Evolutionary conservation across 768 basidiomycete genomes (phyloP), one percentile per base, ranked within the genome.

Genomic region (Lactarius vividus): DNA sequence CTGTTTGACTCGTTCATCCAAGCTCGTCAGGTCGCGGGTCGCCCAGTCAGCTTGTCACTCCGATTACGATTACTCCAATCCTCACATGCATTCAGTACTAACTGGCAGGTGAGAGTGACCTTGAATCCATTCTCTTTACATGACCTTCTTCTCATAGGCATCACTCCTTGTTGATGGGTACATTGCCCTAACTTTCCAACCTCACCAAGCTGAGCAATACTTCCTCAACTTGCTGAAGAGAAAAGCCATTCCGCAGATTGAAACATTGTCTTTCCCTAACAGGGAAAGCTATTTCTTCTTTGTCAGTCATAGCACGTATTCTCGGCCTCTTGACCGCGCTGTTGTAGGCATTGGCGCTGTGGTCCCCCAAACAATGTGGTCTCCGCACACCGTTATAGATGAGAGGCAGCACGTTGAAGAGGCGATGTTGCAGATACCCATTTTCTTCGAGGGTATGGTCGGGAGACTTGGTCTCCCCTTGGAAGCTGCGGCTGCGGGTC

Each of bases 401-500:
- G 11, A 6, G 49, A 57, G 15, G n/a, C 53, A 54, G 1, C 37
- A 65, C 15, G 66, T 67, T 31, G 9, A 16, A 8, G 40, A 59
- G 13, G 58, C 53, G 11, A 20, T 18, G 26, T 33, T 67, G 15
- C 63, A 60, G 28, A 29, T 33, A 11, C 66, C 66, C 42, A 44
- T 44, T 44, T 44, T 44, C 42, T 44, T 44, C 42, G 42, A 20
- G 42, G 20, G 18, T 20, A 0, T 7, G 1, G 29, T 60, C 15
- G 66, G 66, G 18, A 40, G 26, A 26, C 62, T 65, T 2, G 63
- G 66, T 3, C n/a, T 65, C 39, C 8, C 66, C 42, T 54, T 67
- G 18, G 58, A 59, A 16, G 63, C 31, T 6, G 42, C 63, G 3
- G 28, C 54, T 7, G 0, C 9, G 16, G 58, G 63, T 16, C 57